These are phyloP conservation scores for Diaporthe velutina DNA, from an alignment of 2,329 filamentous ascomycete species.

Conservation along the genomic window DNA sequence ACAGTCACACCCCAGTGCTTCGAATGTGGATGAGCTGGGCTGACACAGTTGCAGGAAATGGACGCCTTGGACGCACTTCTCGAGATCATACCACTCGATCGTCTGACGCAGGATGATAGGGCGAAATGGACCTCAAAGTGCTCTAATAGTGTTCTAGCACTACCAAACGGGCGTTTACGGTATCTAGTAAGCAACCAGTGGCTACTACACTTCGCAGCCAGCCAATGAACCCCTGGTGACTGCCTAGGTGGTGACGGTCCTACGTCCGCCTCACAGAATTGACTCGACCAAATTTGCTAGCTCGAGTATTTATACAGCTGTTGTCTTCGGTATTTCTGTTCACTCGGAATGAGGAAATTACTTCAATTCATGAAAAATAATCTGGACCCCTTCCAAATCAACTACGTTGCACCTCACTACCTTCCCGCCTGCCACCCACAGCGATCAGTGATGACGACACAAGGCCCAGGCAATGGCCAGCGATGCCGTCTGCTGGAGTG, in stretches of 20 bases:
- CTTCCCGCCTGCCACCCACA: background rate
- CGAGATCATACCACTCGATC: too few species aligned
- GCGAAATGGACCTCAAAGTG: too few species aligned
- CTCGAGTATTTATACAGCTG: background rate
- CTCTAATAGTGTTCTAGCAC: background rate
- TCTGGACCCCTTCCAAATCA: background rate
- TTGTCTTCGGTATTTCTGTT: background rate
- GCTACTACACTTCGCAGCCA: background rate
- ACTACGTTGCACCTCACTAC: background rate
- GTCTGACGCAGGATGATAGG: too few species aligned
- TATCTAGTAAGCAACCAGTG: background rate
- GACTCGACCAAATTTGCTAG: background rate
- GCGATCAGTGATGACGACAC: background rate
- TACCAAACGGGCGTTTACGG: background rate
- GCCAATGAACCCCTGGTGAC: background rate
- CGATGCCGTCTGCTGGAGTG: background rate
- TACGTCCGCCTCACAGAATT: too few species aligned
- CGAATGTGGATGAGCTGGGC: too few species aligned
- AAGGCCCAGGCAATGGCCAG: background rate
- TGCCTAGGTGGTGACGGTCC: background rate
- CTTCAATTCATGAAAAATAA: too few species aligned
- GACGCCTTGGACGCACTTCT: too few species aligned
- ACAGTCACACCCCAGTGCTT: too few species aligned
- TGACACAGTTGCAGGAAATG: too few species aligned
- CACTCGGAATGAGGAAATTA: too few species aligned